phyloP scores from a whole-genome alignment of 23 red algal species.

The Cyanidium caldarium region DNA sequence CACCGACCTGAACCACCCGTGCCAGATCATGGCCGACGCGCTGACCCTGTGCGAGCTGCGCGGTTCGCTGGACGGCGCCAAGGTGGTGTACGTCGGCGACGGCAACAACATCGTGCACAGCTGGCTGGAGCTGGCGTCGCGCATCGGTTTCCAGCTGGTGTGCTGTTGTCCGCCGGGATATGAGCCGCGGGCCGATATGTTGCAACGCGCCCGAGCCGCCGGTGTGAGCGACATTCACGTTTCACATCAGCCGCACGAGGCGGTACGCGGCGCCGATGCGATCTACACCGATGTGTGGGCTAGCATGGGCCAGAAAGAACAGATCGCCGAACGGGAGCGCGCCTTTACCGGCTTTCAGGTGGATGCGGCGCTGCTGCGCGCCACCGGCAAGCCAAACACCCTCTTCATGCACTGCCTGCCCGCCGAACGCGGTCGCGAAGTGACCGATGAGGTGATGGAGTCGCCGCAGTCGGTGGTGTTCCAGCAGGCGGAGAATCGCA shows the following conservation, averaged over 20 bases:
- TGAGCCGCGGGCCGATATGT: conserved; percentile 29
- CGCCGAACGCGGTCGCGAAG: conserved; percentile 81
- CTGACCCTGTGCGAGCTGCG: conserved; percentile 67
- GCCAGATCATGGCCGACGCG: conserved; percentile 92
- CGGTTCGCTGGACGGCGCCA: conserved; percentile 47
- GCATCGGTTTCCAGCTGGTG: conserved; percentile 45
- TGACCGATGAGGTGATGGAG: conserved; percentile 88
- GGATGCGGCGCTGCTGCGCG: conserved; percentile 40
- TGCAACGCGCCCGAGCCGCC: conserved; percentile 17
- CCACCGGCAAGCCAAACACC: conserved; percentile 17
- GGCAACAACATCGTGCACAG: conserved; percentile 99
- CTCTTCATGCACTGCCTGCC: conserved; percentile 90
- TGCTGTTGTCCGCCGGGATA: conserved; percentile 86
- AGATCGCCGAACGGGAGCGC: conserved; percentile 40
- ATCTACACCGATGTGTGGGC: conserved; percentile 99
- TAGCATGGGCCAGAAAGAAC: conserved; percentile 92
- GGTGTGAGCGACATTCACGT: conserved; percentile 26
- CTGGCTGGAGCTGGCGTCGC: conserved; percentile 83
- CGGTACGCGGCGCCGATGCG: conserved; percentile 61
- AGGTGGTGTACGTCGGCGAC: conserved; percentile 95
- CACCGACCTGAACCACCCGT: conserved; percentile 97
- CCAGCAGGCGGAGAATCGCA: conserved; percentile 94
- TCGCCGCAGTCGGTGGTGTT: conserved; percentile 64
- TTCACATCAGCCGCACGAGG: conserved; percentile 37
- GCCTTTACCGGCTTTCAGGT: conserved; percentile 70